Evolutionary conservation across 345 rosid genomes (phyloP).

Genomic region (Lepidium aucheri): DNA sequence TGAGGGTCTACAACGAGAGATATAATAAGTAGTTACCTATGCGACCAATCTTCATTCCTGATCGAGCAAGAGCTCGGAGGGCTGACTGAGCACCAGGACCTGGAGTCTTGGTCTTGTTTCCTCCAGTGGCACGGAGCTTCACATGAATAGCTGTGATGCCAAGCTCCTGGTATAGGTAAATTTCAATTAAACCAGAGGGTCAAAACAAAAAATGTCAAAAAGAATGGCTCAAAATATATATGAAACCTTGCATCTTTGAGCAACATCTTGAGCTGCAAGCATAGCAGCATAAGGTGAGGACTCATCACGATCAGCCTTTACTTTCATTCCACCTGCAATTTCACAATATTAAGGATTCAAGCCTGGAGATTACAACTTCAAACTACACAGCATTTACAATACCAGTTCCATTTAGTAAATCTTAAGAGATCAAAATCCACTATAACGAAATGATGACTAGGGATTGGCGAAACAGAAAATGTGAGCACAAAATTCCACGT

Average conservation of each 20-base stretch:
- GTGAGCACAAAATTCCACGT: not conserved
- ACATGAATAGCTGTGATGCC: slow-evolving; percentile 69
- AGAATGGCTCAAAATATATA: not conserved
- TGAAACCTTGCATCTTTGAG: slow-evolving; percentile 54
- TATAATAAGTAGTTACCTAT: slow-evolving; percentile 33
- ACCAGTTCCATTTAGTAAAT: not conserved
- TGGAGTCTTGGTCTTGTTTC: slow-evolving; percentile 73
- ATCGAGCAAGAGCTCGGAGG: slow-evolving; percentile 70
- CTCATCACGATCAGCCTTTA: slow-evolving; percentile 54
- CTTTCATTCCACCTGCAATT: slow-evolving; percentile 73
- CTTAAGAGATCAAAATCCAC: not conserved
- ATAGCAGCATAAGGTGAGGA: slow-evolving; percentile 39
- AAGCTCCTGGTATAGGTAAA: slow-evolving; percentile 39
- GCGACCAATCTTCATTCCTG: slow-evolving; percentile 80
- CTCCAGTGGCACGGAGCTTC: slow-evolving; percentile 71
- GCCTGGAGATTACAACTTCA: not conserved
- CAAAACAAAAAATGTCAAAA: not conserved
- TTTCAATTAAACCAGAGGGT: slow-evolving; percentile 29
- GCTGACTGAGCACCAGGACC: slow-evolving; percentile 88
- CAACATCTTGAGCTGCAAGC: slow-evolving; percentile 74
- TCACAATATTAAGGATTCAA: not conserved
- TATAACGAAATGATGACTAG: not conserved
- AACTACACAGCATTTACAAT: not conserved
- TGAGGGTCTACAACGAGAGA: not conserved
- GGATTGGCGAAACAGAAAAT: not conserved